Evolutionary conservation across 225 moss, liverwort and hornwort species (phyloP).

Genomic region (Polytrichum formosum): DNA sequence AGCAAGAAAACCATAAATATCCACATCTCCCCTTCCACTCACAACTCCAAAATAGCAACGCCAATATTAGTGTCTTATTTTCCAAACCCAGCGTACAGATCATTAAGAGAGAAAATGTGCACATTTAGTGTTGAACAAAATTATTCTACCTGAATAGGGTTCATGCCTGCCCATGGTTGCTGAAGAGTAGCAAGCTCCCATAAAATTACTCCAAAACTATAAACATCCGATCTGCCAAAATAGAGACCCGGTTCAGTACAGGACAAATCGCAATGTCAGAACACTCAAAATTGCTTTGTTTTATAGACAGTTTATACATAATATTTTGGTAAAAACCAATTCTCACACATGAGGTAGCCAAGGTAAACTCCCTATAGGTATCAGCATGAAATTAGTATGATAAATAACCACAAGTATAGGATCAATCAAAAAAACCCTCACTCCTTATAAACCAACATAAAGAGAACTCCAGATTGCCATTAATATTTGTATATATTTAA

Average conservation of each 20-base stretch:
- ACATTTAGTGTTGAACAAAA: neutral
- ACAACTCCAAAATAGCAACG: no score
- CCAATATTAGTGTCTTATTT: no score
- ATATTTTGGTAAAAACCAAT: neutral
- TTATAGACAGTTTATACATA: neutral
- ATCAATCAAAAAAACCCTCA: neutral
- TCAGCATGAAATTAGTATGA: no score
- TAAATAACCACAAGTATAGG: neutral
- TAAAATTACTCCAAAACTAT: slow-evolving; percentile 94
- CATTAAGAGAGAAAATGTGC: neutral
- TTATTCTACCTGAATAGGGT: slow-evolving; percentile 76
- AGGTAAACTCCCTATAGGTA: neutral
- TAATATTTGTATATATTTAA: neutral
- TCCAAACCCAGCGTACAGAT: no score
- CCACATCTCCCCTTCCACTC: no score
- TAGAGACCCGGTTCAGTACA: neutral
- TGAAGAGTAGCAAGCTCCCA: slow-evolving; percentile 98
- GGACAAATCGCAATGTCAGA: no score
- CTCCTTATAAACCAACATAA: neutral
- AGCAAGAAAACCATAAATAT: neutral
- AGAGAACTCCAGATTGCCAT: neutral
- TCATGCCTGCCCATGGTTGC: slow-evolving; percentile 98
- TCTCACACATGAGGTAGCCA: no score
- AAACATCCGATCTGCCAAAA: slow-evolving; percentile 75
- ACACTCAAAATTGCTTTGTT: neutral